These are phyloP conservation scores for Aspergillus floridensis DNA, from an alignment of 2,329 filamentous ascomycete genomes.

Conservation along the genomic window DNA sequence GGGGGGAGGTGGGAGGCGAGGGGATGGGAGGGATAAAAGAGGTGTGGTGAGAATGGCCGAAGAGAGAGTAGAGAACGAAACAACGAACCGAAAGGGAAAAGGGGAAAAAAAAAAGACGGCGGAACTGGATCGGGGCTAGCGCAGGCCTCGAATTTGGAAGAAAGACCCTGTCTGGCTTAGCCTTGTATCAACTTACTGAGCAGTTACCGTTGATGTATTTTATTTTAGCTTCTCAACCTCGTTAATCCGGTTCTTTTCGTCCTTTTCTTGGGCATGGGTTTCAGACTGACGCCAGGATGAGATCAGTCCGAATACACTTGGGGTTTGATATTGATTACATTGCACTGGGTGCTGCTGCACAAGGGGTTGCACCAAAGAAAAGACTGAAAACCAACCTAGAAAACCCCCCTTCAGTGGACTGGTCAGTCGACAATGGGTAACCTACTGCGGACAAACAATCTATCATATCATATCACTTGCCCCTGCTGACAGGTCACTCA, in stretches of 20 bases:
- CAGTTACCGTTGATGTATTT: not conserved
- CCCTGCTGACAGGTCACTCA: not conserved
- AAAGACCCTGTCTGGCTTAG: not conserved
- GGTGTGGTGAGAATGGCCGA: not conserved
- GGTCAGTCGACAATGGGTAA: too few species aligned
- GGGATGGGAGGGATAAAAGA: slow-evolving; percentile 8
- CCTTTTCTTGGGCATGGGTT: not conserved
- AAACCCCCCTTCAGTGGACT: too few species aligned
- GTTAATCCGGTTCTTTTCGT: not conserved
- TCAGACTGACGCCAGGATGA: slow-evolving; percentile 7
- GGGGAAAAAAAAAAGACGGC: slow-evolving; percentile 18
- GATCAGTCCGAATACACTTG: not conserved
- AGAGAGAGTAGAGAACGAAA: slow-evolving; percentile 5
- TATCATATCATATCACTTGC: not conserved
- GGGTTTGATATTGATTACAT: slow-evolving; percentile 2
- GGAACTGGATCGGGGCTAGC: slow-evolving; percentile 9
- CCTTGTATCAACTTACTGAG: not conserved
- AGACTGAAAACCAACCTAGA: too few species aligned
- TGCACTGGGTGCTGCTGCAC: too few species aligned
- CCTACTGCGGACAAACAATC: not conserved
- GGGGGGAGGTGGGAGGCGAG: slow-evolving; percentile 6
- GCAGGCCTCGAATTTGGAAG: slow-evolving; percentile 2
- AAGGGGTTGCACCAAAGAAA: too few species aligned
- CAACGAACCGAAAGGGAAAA: slow-evolving; percentile 18
- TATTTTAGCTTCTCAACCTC: too few species aligned